Evolutionary conservation across 495 filamentous ascomycete species (phyloP), one percentile per base, ranked within the genome.

Genomic region (Amphirosellinia nigrospora): DNA sequence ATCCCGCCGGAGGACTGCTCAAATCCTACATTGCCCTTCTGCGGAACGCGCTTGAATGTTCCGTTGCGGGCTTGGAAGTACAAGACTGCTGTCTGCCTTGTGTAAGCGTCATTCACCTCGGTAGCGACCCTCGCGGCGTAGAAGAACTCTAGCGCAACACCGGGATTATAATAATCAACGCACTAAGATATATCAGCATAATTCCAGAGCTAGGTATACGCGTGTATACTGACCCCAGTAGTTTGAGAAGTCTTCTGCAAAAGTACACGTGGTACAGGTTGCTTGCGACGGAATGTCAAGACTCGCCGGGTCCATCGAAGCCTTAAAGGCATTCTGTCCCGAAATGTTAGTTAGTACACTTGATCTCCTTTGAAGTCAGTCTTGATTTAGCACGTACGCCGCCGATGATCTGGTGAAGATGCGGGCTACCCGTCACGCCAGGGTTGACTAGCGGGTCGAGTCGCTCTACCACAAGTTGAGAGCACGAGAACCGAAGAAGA

Each of bases 321-420:
- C 39, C 36, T 77, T 73, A 64, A 80, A 78, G 53, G 76, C 70
- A 48, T 80, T 80, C 70, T 72, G 36, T 36, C 26, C n/a, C 9
- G 3, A 10, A 3, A 38, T 0, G 39, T 65, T 13, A 58, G 65
- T 36, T 16, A 34, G n/a, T 1, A 2, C 9, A 50, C 10, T n/a
- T n/a, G 28, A 23, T 55, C n/a, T 7, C 28, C 23, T 28, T 15
- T 21, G 10, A 5, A 7, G 0, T 39, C 26, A 3, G 15, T 32
- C 28, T 19, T 28, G 48, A n/a, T 8, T 39, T 81, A 79, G 72
- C 88, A 26, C 84, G 83, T 79, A 86, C 90, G 64, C 83, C 80
- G 64, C 81, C 82, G 58, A 84, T 80, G 32, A 83, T 77, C 70
- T 83, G 82, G 56, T 83, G 82, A 28, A 83, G 75, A 77, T 83